phyloP scores from a whole-genome alignment of 139 green algal genomes.

The Desmodesmus armatus region DNA sequence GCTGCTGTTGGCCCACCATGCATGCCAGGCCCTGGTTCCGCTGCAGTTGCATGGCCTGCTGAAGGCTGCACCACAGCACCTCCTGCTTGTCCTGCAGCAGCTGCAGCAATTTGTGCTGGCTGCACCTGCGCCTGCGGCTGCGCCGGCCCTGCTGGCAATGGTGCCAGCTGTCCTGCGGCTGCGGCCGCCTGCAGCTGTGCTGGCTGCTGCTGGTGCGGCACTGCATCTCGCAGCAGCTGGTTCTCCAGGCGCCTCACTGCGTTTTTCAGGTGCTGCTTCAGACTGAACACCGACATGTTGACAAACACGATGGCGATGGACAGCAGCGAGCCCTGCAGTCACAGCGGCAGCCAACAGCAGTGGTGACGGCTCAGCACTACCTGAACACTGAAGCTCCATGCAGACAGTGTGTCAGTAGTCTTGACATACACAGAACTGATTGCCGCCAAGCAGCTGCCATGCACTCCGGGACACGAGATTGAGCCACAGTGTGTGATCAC shows the following conservation, averaged over 20 bases:
- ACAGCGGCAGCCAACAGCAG: too few species aligned
- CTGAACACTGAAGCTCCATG: too few species aligned
- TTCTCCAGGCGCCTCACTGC: conserved; percentile 55
- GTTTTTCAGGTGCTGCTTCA: conserved; percentile 62
- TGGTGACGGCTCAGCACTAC: too few species aligned
- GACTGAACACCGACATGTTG: conserved; percentile 35
- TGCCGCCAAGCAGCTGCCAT: too few species aligned
- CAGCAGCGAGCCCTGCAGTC: conserved; percentile 33
- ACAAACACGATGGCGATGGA: conserved; percentile 45
- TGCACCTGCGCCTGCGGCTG: background rate
- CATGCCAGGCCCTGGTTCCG: background rate
- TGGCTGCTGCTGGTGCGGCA: conserved; percentile 2
- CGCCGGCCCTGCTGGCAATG: background rate
- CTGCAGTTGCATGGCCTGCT: background rate
- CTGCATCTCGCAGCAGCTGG: conserved; percentile 36
- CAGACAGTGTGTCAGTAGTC: too few species aligned
- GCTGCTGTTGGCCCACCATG: background rate
- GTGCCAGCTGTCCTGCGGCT: background rate
- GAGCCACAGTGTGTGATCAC: too few species aligned
- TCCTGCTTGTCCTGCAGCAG: background rate
- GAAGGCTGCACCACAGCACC: background rate
- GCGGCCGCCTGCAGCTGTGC: conserved; percentile 20
- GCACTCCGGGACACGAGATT: too few species aligned
- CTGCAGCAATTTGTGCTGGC: background rate
- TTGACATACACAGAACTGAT: too few species aligned